Conservation (phyloP, 1,284 basidiomycete species). For the Pseudozyma hubeiensis region DNA sequence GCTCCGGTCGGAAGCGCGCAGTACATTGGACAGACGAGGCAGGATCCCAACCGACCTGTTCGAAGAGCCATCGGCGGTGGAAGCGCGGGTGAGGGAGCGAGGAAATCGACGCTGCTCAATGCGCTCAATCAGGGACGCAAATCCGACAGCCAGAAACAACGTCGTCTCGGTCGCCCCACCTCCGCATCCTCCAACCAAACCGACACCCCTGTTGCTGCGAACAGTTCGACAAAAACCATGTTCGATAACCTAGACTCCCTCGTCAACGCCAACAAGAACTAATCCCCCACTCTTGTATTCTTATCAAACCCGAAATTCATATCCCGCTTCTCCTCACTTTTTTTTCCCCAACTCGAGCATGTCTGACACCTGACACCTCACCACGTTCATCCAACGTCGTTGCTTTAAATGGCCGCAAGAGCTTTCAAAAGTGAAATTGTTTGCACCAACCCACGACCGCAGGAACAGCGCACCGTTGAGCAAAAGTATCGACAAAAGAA, state of each 20-base stretch:
- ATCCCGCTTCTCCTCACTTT: too few relatives aligned
- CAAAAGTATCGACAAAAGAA: too few relatives aligned
- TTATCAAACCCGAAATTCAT: not conserved
- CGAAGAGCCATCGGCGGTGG: constrained; percentile 11
- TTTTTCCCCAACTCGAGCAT: too few relatives aligned
- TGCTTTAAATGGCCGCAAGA: too few relatives aligned
- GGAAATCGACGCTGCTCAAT: not conserved
- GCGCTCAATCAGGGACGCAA: constrained; percentile 8
- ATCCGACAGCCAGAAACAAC: constrained; percentile 27
- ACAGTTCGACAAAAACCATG: constrained; percentile 29
- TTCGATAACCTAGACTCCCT: constrained; percentile 37
- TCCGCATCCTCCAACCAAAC: not conserved
- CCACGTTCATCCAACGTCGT: too few relatives aligned
- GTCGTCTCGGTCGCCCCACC: constrained; percentile 20
- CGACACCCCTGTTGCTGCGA: not conserved
- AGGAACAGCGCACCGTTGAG: too few relatives aligned
- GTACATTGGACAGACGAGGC: constrained; percentile 26
- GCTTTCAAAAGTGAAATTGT: too few relatives aligned
- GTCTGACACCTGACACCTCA: too few relatives aligned
- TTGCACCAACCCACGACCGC: too few relatives aligned
- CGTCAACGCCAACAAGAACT: constrained; percentile 11
- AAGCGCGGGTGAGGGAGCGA: not conserved
- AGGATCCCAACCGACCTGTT: constrained; percentile 37
- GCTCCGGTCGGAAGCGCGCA: constrained; percentile 21
- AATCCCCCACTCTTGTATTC: not conserved